These are phyloP conservation scores for Suhomyces bolitotheri DNA, from an alignment of 1,139 yeast species.

Conservation along the genomic window DNA sequence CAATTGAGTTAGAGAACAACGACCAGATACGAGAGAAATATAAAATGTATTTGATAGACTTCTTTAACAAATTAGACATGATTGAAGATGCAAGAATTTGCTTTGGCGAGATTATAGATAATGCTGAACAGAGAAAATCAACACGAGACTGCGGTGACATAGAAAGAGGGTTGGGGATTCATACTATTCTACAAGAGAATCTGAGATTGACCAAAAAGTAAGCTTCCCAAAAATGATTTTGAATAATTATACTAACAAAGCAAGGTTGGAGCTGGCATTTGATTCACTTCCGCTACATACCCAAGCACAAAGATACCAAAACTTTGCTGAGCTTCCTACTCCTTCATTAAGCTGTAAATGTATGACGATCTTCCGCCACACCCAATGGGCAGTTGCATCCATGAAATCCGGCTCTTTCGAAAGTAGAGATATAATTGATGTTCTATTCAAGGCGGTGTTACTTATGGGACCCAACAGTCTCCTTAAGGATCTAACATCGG, in stretches of 20 bases:
- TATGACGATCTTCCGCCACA: conserved; percentile 1
- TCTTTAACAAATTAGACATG: conserved; percentile 21
- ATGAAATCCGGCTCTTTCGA: neutral
- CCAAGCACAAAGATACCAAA: conserved; percentile 24
- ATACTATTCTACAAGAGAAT: too few relatives aligned
- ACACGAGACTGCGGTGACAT: too few relatives aligned
- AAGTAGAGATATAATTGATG: neutral
- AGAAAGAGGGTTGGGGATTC: too few relatives aligned
- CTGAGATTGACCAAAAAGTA: too few relatives aligned
- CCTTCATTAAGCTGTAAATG: conserved; percentile 12
- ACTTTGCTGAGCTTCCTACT: conserved; percentile 6
- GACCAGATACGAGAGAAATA: conserved; percentile 18
- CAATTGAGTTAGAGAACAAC: conserved; percentile 27
- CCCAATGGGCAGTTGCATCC: neutral
- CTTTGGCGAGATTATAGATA: conserved; percentile 17
- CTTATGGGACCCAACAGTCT: conserved; percentile 25
- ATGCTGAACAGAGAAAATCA: too few relatives aligned
- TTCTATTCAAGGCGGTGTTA: conserved; percentile 19
- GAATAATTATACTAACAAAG: too few relatives aligned
- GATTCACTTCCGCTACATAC: conserved; percentile 15
- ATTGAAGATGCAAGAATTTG: conserved; percentile 13
- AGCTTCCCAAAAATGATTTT: too few relatives aligned
- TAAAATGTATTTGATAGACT: conserved; percentile 18
- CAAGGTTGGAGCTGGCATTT: too few relatives aligned
- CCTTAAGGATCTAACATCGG: conserved; percentile 17